These are phyloP conservation scores for Zea luxurians DNA, from an alignment of 176 grass and related monocot genomes.

Conservation along the genomic window DNA sequence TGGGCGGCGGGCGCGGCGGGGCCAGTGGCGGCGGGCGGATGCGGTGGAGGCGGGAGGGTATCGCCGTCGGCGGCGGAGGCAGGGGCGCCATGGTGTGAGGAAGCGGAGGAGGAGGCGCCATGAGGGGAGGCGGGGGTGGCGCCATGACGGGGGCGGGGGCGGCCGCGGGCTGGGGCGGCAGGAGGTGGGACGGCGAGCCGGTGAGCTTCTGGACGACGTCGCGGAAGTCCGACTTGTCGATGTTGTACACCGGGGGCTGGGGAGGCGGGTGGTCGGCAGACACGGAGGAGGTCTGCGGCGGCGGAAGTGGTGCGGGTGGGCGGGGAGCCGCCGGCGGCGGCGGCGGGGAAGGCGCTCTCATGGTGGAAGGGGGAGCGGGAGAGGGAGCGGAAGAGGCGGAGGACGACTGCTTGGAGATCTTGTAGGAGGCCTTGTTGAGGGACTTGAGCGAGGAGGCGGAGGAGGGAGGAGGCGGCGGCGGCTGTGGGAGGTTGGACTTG, in stretches of 20 bases:
- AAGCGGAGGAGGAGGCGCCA: background rate
- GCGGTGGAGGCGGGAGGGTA: slow-evolving; percentile 47
- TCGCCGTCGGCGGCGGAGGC: slow-evolving; percentile 8
- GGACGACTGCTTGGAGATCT: slow-evolving; percentile 75
- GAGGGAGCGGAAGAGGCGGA: slow-evolving; percentile 22
- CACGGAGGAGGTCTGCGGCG: background rate
- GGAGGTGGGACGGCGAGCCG: slow-evolving; percentile 64
- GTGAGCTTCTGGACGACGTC: slow-evolving; percentile 95
- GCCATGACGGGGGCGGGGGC: background rate
- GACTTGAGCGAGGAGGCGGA: slow-evolving; percentile 52
- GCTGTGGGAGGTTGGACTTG: slow-evolving; percentile 39
- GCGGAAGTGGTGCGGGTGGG: slow-evolving; percentile 2
- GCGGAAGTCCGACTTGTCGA: slow-evolving; percentile 93
- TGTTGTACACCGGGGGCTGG: slow-evolving; percentile 87
- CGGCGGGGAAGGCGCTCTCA: slow-evolving; percentile 36
- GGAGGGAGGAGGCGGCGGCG: slow-evolving; percentile 2
- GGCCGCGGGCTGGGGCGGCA: slow-evolving; percentile 15
- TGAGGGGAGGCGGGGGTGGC: slow-evolving; percentile 6
- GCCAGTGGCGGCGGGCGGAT: slow-evolving; percentile 52
- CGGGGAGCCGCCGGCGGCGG: slow-evolving; percentile 36
- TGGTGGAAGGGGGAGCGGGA: slow-evolving; percentile 18
- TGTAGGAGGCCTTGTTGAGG: slow-evolving; percentile 87
- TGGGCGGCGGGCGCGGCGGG: slow-evolving; percentile 47
- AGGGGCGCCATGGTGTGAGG: background rate
- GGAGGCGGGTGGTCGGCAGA: slow-evolving; percentile 55